Conservation (phyloP, 2,329 filamentous ascomycete species). For the Ramularia endophylla region DNA sequence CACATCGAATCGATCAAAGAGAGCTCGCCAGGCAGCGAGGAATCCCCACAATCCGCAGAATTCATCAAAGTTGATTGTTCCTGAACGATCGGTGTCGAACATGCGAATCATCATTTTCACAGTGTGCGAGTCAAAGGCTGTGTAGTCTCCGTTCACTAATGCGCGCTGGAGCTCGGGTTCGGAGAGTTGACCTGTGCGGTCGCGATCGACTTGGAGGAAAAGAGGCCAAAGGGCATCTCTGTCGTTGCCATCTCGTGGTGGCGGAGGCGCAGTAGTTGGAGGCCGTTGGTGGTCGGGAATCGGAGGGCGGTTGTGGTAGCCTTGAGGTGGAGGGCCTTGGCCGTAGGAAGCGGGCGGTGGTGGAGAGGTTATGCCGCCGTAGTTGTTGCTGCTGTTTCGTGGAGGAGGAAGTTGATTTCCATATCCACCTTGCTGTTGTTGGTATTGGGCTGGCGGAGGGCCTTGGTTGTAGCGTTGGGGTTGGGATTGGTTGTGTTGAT, state of each 20-base stretch:
- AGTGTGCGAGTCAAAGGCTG: slow-evolving; percentile 85
- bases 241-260: slow-evolving; percentile 54
- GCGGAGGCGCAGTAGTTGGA: slow-evolving; percentile 44
- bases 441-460: slow-evolving; percentile 8
- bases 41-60: slow-evolving; percentile 97
- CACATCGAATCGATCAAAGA: slow-evolving; percentile 92
- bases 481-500: slow-evolving; percentile 26
- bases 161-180: slow-evolving; percentile 83
- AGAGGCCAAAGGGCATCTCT: slow-evolving; percentile 70
- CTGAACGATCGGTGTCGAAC: slow-evolving; percentile 90
- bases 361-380: slow-evolving; percentile 19
- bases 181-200: slow-evolving; percentile 73
- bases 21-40: slow-evolving; percentile 82
- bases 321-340: slow-evolving; percentile 52
- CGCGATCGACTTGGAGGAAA: slow-evolving; percentile 86
- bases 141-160: slow-evolving; percentile 94
- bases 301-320: slow-evolving; percentile 58
- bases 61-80: slow-evolving; percentile 88
- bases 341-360: slow-evolving; percentile 48
- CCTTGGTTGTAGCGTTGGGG: slow-evolving; percentile 15
- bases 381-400: slow-evolving; percentile 14
- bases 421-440: slow-evolving; percentile 9
- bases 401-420: slow-evolving; percentile 14
- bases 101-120: slow-evolving; percentile 99
- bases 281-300: slow-evolving; percentile 41